These are phyloP conservation scores for Leptomonas pyrrhocoris DNA, from an alignment of 208 protist genomes.

Conservation along the genomic window DNA sequence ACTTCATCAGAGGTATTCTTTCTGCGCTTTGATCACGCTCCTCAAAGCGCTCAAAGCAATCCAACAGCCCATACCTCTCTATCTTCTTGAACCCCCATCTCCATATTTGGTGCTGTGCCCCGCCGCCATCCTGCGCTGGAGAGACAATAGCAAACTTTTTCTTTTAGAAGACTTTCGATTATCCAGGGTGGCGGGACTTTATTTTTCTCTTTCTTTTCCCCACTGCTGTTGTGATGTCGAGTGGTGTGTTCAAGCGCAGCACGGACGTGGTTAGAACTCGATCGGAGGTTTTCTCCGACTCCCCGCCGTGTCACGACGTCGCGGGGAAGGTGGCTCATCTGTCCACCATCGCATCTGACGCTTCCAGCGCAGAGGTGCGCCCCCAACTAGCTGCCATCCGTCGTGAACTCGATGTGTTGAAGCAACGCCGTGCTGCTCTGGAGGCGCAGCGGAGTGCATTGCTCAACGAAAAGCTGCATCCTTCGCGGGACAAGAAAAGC, in stretches of 20 bases:
- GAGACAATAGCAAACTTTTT: too few relatives aligned
- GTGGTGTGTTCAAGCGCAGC: background rate
- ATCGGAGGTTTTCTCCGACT: background rate
- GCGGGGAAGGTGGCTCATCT: too few relatives aligned
- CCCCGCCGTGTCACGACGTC: background rate
- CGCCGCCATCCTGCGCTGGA: too few relatives aligned
- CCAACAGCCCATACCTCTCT: too few relatives aligned
- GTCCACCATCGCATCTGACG: background rate
- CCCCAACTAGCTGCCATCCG: slow-evolving; percentile 50
- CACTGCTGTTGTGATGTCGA: background rate
- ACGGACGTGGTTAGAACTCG: background rate
- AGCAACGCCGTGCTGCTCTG: slow-evolving; percentile 46
- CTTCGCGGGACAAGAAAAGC: background rate
- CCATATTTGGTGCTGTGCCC: too few relatives aligned
- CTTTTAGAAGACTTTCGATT: background rate
- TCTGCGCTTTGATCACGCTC: too few relatives aligned
- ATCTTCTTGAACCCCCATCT: too few relatives aligned
- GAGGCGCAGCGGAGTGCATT: slow-evolving; percentile 56
- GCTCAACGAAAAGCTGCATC: slow-evolving; percentile 28
- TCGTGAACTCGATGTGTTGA: slow-evolving; percentile 58
- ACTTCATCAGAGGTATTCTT: too few relatives aligned
- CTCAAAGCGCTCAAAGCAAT: too few relatives aligned
- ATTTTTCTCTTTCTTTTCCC: slow-evolving; percentile 1
- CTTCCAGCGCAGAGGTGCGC: background rate
- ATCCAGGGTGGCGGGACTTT: slow-evolving; percentile 1